Evolutionary conservation across 1,139 yeast species (phyloP), one percentile per base, ranked within the genome.

Genomic region (Debaryomyces robertsiae): DNA sequence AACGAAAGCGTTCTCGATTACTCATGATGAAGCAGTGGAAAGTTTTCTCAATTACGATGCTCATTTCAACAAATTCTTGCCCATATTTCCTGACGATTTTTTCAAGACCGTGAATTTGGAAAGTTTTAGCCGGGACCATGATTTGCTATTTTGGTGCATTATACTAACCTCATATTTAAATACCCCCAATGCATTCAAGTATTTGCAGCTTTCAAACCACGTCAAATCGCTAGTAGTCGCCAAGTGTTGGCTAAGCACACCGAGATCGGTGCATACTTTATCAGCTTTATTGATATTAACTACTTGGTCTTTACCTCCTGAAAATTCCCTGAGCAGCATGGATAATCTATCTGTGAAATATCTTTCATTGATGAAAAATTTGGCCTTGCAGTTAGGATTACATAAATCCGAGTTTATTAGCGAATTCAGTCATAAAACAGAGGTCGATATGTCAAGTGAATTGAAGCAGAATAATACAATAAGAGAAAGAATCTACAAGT

Each of bases 221-320:
- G 56, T 72, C 28, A 69, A 69, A 43, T 50, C 62, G 15, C 58
- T 71, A 48, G 75, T 72, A 30, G 77, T 71, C 32, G 63, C 62
- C 36, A 65, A 61, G 42, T 70, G 77, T 52, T 73, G 77, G 78
- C 57, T 67, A 40, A 60, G 64, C 36, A 73, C 77, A 17, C 78
- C 78, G 9, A 60, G 77, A 46, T 68, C 74, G 17, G 65, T 72
- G 13, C 70, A 68, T 46, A 65, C 71, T 6, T 53, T 73, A 23
- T 60, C 69, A 6, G 62, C 77, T 2, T 60, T 73, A 36, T 56
- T 72, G 32, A 62, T 73, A 19, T 61, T 73, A 41, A 72, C 77
- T 6, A 70, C 77, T 3, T 73, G 78, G 78, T 74, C 77, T n/a
- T 57, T 72, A 28, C 77, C 76, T 5, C 47, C 55, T 17, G 57